A percentile compares a stretch with the other conserved stretches of the same genome.
Evolutionary conservation across 139 green algal genomes (phyloP).

Genomic region (Closterium sp.): DNA sequence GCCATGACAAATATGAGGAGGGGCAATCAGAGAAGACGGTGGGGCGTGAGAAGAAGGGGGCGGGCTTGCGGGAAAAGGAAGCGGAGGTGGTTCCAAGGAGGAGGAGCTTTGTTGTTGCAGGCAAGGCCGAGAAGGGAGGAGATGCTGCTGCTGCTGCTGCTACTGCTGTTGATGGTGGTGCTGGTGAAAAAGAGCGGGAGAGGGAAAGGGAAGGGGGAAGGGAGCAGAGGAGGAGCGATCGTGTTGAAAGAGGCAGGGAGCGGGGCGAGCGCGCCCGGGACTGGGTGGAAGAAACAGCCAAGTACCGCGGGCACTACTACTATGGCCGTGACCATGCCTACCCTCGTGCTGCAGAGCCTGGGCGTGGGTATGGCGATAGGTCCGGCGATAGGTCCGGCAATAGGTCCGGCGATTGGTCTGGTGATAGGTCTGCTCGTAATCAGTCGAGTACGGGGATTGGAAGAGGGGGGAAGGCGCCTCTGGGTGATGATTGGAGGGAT

Average conservation of each 20-base stretch:
- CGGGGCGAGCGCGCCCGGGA: not conserved
- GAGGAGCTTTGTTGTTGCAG: not conserved
- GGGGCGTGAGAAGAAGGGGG: not conserved
- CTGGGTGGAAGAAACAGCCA: not conserved
- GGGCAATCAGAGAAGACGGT: too few relatives aligned
- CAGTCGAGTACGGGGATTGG: not conserved
- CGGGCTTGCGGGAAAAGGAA: not conserved
- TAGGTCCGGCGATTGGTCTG: too few relatives aligned
- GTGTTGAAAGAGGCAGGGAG: not conserved
- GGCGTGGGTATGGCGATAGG: too few relatives aligned
- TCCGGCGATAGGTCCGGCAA: too few relatives aligned
- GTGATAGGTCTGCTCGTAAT: too few relatives aligned
- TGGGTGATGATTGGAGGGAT: not conserved
- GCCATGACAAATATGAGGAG: not conserved
- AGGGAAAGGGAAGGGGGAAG: not conserved
- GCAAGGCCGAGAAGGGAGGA: not conserved
- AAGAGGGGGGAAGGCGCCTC: not conserved
- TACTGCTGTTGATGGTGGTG: too few relatives aligned
- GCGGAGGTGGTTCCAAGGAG: not conserved
- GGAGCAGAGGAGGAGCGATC: not conserved
- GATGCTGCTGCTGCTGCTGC: not conserved
- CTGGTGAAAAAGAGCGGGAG: not conserved
- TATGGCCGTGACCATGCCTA: not conserved
- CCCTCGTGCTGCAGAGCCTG: too few relatives aligned
- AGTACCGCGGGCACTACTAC: not conserved